Evolutionary conservation across 1,284 basidiomycete genomes (phyloP).

Genomic region (Cutaneotrichosporon cyanovorans): DNA sequence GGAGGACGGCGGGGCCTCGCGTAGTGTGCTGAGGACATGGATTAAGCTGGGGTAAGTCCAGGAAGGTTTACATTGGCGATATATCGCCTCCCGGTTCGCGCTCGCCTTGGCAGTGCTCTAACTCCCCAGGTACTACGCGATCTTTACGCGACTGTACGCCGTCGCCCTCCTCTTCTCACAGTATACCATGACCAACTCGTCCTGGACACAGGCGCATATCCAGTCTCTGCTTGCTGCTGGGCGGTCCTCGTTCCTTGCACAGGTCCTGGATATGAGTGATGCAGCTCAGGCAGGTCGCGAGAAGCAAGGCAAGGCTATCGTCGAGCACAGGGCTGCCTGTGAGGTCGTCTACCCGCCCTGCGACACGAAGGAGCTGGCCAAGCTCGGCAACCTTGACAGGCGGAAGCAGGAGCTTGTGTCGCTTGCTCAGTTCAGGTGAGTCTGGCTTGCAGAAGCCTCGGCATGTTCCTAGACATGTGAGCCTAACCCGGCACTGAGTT

Average conservation of each 20-base stretch:
- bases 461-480: too few species aligned
- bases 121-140: conserved; percentile 67
- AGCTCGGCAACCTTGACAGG: conserved; percentile 54
- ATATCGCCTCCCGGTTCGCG: too few species aligned
- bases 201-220: conserved; percentile 87
- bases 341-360: conserved; percentile 83
- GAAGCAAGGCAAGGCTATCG: conserved; percentile 16
- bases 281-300: conserved; percentile 1
- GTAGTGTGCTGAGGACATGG: conserved; percentile 54
- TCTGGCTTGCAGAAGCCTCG: too few species aligned
- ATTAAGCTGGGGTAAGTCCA: conserved; percentile 71
- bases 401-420: conserved; percentile 68
- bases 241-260: conserved; percentile 21
- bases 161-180: conserved; percentile 64
- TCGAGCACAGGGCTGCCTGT: conserved; percentile 20
- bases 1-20: conserved; percentile 64
- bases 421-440: conserved; percentile 81
- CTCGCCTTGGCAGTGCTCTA: background rate
- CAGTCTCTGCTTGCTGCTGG: conserved; percentile 55
- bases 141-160: conserved; percentile 79
- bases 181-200: conserved; percentile 80
- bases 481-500: too few species aligned
- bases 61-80: conserved; percentile 37
- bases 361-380: conserved; percentile 66
- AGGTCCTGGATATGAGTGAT: conserved; percentile 34